Percentiles rank a stretch among this genome's conserved stretches.
Conservation (phyloP, 2,329 filamentous ascomycete genomes). For the Fusarium concolor region DNA sequence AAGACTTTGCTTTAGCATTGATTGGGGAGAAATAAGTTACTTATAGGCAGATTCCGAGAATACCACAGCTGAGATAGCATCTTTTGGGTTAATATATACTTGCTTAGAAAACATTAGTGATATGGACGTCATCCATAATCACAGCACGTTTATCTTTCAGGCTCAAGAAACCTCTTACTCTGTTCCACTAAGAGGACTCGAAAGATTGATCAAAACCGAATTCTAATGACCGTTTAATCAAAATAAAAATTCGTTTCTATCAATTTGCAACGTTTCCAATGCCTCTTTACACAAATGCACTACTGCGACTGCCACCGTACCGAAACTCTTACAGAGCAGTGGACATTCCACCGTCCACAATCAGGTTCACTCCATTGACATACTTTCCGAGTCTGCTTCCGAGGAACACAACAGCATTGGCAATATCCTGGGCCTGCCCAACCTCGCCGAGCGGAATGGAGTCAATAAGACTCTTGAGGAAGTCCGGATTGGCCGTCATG, state of each 20-base stretch:
- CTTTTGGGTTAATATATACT: too few species aligned
- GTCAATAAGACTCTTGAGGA: conserved; percentile 6
- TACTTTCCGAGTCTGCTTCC: conserved; percentile 39
- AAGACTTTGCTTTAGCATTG: conserved; percentile 47
- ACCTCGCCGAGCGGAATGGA: conserved; percentile 28
- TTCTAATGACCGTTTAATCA: too few species aligned
- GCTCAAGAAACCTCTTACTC: too few species aligned
- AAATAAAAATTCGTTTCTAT: neutral
- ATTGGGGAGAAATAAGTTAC: conserved; percentile 36
- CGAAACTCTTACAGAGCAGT: neutral
- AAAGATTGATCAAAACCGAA: too few species aligned
- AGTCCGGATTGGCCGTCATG: conserved; percentile 16
- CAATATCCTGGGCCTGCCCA: conserved; percentile 37
- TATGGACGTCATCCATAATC: too few species aligned
- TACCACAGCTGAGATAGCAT: too few species aligned
- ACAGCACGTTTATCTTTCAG: too few species aligned
- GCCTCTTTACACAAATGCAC: neutral
- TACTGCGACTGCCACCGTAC: too few species aligned
- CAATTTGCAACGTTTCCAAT: neutral
- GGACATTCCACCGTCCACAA: conserved; percentile 42
- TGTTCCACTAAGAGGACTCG: too few species aligned
- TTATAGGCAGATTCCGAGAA: too few species aligned
- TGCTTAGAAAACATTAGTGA: too few species aligned
- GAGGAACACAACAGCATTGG: conserved; percentile 43
- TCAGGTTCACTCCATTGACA: conserved; percentile 34